Conservation (phyloP, 441 rosid genomes). For the Hura crepitans region DNA sequence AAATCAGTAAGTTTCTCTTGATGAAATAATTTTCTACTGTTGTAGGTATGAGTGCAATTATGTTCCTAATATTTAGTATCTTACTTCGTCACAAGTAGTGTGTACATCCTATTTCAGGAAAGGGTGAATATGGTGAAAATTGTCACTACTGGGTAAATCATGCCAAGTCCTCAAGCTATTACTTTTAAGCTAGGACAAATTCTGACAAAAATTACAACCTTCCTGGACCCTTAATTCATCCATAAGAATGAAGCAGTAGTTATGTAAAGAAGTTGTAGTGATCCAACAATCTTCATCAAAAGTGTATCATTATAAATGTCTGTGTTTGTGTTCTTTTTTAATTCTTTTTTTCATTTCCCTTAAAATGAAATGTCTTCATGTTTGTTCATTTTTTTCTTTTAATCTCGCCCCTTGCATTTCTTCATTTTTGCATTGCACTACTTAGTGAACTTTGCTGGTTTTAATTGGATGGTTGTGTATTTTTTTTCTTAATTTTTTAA, state of each 20-base stretch:
- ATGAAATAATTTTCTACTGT: background rate
- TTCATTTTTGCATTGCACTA: too few species aligned
- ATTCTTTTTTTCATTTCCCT: too few species aligned
- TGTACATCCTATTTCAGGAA: background rate
- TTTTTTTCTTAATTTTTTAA: too few species aligned
- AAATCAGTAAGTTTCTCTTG: slow-evolving; percentile 40
- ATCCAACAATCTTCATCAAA: background rate
- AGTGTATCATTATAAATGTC: too few species aligned
- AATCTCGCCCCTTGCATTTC: too few species aligned
- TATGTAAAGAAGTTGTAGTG: background rate
- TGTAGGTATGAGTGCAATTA: slow-evolving; percentile 17
- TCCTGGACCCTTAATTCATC: background rate
- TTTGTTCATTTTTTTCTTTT: too few species aligned
- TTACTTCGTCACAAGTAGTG: background rate
- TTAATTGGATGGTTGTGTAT: too few species aligned
- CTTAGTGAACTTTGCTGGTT: too few species aligned
- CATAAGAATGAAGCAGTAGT: background rate
- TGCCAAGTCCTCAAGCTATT: background rate
- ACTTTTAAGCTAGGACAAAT: background rate
- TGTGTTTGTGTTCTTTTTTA: too few species aligned
- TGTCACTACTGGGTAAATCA: background rate
- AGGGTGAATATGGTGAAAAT: background rate
- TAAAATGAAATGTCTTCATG: too few species aligned
- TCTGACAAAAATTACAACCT: too few species aligned
- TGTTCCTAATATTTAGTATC: background rate